These are phyloP conservation scores for Emericellopsis terricola DNA, from an alignment of 495 filamentous ascomycete species.

Conservation along the genomic window DNA sequence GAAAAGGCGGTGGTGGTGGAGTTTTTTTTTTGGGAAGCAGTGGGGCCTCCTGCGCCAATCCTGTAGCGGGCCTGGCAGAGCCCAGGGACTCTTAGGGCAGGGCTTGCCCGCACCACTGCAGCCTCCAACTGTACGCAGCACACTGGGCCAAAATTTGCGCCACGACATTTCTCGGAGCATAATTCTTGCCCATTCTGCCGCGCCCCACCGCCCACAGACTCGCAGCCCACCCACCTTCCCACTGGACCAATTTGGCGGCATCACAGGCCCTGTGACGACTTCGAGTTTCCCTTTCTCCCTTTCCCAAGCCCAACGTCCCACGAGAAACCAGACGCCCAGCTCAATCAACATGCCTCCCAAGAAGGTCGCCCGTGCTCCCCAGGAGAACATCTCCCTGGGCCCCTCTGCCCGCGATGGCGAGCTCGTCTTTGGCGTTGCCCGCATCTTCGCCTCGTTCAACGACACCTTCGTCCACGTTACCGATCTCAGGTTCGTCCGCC, in stretches of 20 bases:
- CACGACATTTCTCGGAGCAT: too few relatives aligned
- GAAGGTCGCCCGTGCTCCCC: conserved; percentile 54
- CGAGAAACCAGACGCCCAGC: conserved; percentile 4
- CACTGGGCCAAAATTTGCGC: too few relatives aligned
- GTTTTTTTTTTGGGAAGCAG: too few relatives aligned
- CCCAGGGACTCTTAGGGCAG: conserved; percentile 3
- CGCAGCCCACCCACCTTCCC: conserved; percentile 1
- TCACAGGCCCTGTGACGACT: background rate
- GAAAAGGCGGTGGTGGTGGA: too few relatives aligned
- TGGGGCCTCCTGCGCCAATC: background rate
- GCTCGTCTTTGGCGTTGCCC: conserved; percentile 96
- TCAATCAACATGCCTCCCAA: conserved; percentile 60
- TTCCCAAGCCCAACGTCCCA: too few relatives aligned
- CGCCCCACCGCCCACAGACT: conserved; percentile 7
- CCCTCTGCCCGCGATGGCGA: conserved; percentile 88
- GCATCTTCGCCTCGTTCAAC: conserved; percentile 99
- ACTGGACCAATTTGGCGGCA: conserved; percentile 6
- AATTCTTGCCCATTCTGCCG: conserved; percentile 9
- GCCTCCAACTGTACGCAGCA: too few relatives aligned
- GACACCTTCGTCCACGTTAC: conserved; percentile 98
- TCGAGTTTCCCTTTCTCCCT: too few relatives aligned
- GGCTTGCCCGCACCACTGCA: background rate
- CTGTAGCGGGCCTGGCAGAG: too few relatives aligned
- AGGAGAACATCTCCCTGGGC: conserved; percentile 97
- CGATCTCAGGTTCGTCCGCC: conserved; percentile 95